phyloP scores from a whole-genome alignment of 495 filamentous ascomycete species.

The Neurospora sp. region DNA sequence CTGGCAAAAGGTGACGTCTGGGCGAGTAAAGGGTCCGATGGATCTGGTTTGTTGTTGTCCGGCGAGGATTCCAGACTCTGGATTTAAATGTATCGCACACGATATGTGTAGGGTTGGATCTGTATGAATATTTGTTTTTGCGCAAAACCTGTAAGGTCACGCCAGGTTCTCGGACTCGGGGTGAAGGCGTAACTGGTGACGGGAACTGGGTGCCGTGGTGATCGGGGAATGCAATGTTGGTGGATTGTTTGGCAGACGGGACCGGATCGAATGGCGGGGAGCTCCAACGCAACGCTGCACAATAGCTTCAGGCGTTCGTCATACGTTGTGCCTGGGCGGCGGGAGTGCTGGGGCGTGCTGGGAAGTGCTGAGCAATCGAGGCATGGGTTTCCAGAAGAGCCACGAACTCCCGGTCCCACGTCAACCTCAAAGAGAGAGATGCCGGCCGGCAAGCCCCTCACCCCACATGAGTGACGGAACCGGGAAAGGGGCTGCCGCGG shows the following conservation, averaged over 20 bases:
- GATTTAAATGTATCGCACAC: not conserved
- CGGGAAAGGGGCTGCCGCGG: not conserved
- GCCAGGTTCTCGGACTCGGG: not conserved
- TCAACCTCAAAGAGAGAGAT: not conserved
- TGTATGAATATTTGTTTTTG: not conserved
- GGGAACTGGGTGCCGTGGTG: not conserved
- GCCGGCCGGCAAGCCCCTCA: not conserved
- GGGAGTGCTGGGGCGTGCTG: conserved; percentile 1
- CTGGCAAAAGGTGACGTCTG: not conserved
- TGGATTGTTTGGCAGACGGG: not conserved
- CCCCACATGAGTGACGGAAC: not conserved
- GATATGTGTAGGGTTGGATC: not conserved
- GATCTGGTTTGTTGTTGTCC: not conserved
- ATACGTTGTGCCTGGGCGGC: conserved; percentile 17
- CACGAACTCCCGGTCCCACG: conserved; percentile 1
- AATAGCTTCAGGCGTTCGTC: conserved; percentile 14
- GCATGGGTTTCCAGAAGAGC: not conserved
- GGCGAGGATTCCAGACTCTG: not conserved
- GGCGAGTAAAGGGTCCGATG: not conserved
- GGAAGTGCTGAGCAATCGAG: not conserved
- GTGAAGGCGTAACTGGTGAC: not conserved
- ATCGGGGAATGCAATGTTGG: not conserved
- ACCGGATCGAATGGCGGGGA: not conserved
- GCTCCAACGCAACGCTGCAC: not conserved
- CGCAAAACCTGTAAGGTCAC: not conserved